Percentiles rank a stretch among this genome's conserved stretches.
These are phyloP conservation scores for Hymenoscyphus repandus DNA, from an alignment of 2,329 filamentous ascomycete genomes.

Conservation along the genomic window DNA sequence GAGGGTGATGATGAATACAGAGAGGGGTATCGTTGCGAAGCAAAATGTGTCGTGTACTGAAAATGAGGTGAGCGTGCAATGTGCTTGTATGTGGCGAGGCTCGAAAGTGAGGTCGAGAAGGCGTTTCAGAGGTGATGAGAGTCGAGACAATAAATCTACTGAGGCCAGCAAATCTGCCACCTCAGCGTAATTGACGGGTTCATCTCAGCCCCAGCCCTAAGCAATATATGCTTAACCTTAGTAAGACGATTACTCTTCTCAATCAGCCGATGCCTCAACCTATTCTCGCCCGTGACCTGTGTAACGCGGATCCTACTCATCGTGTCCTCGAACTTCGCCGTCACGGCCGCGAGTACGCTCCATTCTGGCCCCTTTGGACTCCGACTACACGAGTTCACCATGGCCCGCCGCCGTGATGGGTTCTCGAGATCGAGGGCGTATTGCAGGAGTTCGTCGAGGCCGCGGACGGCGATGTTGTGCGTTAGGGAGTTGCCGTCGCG, in stretches of 20 bases:
- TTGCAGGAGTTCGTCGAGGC: conserved; percentile 17
- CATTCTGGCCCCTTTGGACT: conserved; percentile 8
- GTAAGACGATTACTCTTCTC: conserved; percentile 12
- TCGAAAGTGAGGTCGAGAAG: neutral
- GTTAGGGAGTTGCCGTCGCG: conserved; percentile 19
- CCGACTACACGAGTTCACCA: conserved; percentile 19
- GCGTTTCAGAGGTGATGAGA: neutral
- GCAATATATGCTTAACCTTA: conserved; percentile 14
- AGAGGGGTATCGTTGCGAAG: conserved; percentile 1
- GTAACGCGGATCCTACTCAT: conserved; percentile 1
- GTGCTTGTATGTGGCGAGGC: neutral
- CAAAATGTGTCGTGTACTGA: neutral
- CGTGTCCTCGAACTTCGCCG: conserved; percentile 6
- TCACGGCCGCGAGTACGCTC: conserved; percentile 12
- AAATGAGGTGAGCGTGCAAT: neutral
- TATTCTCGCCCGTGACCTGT: conserved; percentile 2
- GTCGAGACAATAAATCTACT: neutral
- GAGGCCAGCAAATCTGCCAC: conserved; percentile 15
- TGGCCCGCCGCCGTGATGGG: conserved; percentile 10
- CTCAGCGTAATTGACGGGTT: conserved; percentile 13
- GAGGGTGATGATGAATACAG: neutral
- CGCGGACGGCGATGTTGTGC: conserved; percentile 19
- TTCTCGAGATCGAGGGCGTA: conserved; percentile 19
- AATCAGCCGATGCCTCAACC: neutral
- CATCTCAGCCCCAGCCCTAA: conserved; percentile 9